phyloP scores from a whole-genome alignment of 306 rosid genomes.

The Boehmeria nivea region DNA sequence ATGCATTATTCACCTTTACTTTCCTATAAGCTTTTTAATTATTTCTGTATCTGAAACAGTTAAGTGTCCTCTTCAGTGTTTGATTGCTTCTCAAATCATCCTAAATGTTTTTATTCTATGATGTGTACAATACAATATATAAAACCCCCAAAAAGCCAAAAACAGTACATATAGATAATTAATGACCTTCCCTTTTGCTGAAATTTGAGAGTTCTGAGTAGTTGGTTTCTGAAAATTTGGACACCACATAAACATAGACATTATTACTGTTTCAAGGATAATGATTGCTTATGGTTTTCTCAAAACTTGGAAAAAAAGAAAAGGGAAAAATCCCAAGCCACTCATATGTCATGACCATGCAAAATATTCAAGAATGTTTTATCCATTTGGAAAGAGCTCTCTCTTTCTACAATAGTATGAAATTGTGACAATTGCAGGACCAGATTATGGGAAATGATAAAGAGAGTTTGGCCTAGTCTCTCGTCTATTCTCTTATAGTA shows the following conservation, averaged over 20 bases:
- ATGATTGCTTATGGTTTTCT: not conserved
- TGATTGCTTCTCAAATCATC: too few species aligned
- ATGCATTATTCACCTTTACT: too few species aligned
- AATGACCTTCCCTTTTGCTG: not conserved
- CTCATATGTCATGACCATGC: slow-evolving; percentile 1
- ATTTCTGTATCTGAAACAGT: not conserved
- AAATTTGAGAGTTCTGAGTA: not conserved
- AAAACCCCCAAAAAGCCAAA: not conserved
- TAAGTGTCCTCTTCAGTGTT: not conserved
- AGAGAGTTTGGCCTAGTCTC: slow-evolving; percentile 6
- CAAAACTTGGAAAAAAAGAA: not conserved
- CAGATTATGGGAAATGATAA: slow-evolving; percentile 7
- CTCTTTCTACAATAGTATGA: slow-evolving; percentile 1
- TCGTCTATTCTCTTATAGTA: not conserved
- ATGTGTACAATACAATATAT: too few species aligned
- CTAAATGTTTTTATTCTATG: too few species aligned
- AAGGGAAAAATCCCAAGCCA: not conserved
- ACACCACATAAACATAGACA: not conserved
- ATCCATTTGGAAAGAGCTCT: not conserved
- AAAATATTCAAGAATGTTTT: slow-evolving; percentile 2
- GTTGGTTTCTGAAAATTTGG: not conserved
- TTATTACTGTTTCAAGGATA: not conserved
- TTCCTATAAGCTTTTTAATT: not conserved
- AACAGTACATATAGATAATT: not conserved
- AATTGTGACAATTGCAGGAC: too few species aligned